Base-by-base conservation (phyloP, 139 green algal genomes). In the Axilococcus clingmanii region DNA sequence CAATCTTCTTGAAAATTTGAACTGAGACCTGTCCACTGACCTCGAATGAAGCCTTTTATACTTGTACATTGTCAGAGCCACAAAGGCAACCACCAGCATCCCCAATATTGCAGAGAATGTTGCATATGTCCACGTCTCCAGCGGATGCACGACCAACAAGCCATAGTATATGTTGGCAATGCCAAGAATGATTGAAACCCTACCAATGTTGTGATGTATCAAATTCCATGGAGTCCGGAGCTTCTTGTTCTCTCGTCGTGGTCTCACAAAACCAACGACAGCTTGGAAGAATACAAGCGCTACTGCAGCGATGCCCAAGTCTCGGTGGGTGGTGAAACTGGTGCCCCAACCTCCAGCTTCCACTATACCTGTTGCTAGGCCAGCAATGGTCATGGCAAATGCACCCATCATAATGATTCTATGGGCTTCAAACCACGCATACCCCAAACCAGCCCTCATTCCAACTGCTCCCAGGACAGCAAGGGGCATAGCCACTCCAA, bases 391-490 rank as follows among this genome's bases (percentile, higher is more conserved):
- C 16, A 41, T 32, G 5, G 34, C n/a, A 11, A 78, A 35, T 17
- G 52, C 69, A 31, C 71, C 17, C 17, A 38, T 27, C 24, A 68
- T 38, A 4, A 71, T 6, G 6, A 37, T 59, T 7, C 55, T 41
- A 46, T 77, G 69, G 28, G 69, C 4, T 3, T 51, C 27, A 46
- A 77, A 77, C 69, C 69, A 77, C 3, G 49, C 22, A 14, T 47
- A 29, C 24, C 45, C 38, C 11, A 37, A 16, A 14, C 35, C 15
- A 29, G 67, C 68, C 17, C 56, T 45, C n/a, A n/a, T n/a, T 29
- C 29, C 46, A 25, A 53, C 29, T 9, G 69, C 59, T 2, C 52
- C 48, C 11, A 78, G 4, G 27, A 78, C 55, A 30, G 60, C 69
- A 2, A 65, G 11, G 0, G 68, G 69, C 7, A 78, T 57, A 6